Evolutionary conservation across 106 monocot genomes (phyloP).

Genomic region (Dendrobium officinale): DNA sequence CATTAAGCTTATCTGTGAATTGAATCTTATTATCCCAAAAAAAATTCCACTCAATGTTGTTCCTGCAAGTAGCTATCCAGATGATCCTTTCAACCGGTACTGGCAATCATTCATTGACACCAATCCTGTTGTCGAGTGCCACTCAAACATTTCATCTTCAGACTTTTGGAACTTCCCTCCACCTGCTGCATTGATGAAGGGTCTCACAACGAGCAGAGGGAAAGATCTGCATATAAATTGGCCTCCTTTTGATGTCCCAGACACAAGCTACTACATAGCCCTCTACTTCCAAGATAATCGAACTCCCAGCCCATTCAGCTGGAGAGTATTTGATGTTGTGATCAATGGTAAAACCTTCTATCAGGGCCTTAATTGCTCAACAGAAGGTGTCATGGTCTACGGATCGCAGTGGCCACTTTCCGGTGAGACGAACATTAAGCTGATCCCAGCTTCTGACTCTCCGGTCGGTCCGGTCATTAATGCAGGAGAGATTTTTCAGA

Average conservation of each 20-base stretch:
- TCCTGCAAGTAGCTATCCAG: constrained; percentile 60
- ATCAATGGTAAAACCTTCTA: constrained; percentile 55
- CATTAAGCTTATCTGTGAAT: too few species aligned
- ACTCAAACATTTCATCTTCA: constrained; percentile 33
- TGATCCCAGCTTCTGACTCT: constrained; percentile 50
- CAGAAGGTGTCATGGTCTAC: constrained; percentile 61
- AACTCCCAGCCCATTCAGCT: constrained; percentile 60
- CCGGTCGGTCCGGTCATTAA: constrained; percentile 85
- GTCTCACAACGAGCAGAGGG: constrained; percentile 55
- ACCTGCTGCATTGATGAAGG: constrained; percentile 30
- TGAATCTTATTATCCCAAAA: not conserved
- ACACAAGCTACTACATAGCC: constrained; percentile 67
- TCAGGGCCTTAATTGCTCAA: constrained; percentile 55
- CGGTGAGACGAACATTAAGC: constrained; percentile 42
- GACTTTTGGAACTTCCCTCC: constrained; percentile 88
- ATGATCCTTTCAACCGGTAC: constrained; percentile 84
- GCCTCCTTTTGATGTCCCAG: constrained; percentile 48
- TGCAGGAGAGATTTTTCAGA: constrained; percentile 53
- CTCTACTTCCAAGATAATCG: constrained; percentile 94
- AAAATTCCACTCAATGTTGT: not conserved
- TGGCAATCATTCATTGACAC: constrained; percentile 59
- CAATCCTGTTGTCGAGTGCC: constrained; percentile 36
- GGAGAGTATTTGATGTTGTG: constrained; percentile 69
- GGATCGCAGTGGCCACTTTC: constrained; percentile 61
- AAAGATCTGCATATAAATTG: constrained; percentile 51